Evolutionary conservation across 345 rosid species (phyloP), one percentile per base, ranked within the genome.

Genomic region (Rhizophora apiculata): DNA sequence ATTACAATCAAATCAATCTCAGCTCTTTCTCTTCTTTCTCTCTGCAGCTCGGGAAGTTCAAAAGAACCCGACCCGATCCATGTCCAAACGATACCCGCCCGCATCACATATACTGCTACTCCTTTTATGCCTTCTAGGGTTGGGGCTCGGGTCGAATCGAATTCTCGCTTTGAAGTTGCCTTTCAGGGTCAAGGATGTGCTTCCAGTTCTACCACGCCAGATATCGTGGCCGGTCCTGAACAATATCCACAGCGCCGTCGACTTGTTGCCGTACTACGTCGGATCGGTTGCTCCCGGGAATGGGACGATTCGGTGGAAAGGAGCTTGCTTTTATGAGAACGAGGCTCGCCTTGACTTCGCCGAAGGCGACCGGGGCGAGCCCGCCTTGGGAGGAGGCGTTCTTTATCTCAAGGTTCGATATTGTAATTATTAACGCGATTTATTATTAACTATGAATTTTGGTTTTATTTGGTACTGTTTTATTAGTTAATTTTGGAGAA

Each of bases 161-260:
- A 67, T 21, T 58, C 77, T 76, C 61, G 78, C 90, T 53, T 49
- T 89, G n/a, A 89, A 86, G 73, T 82, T 88, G 21, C 97, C 97
- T 3, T 88, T 94, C 64, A 73, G 86, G 75, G 79, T 84, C 69
- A 82, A 87, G 30, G 99, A 94, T 64, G 87, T 92, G 65, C 96
- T 94, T 58, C 96, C 99, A 46, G 77, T 88, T 70, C 76, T 92
- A 6, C 97, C 99, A 3, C 95, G 81, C 66, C 91, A 91, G 88
- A 63, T 94, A 15, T 91, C 99, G 2, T 94, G 96, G 97, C 97
- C 97, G 29, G 92, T 94, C 18, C 63, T 94, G 73, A 94, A 94
- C 79, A 79, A 80, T 61, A 74, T 94, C 84, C 93, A 89, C 82
- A 77, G 80, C 78, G 90, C 99, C n/a, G 93, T 89, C 62, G 97